phyloP scores from a whole-genome alignment of 1,284 basidiomycete species.

The Pseudomicrostroma phylloplanum region DNA sequence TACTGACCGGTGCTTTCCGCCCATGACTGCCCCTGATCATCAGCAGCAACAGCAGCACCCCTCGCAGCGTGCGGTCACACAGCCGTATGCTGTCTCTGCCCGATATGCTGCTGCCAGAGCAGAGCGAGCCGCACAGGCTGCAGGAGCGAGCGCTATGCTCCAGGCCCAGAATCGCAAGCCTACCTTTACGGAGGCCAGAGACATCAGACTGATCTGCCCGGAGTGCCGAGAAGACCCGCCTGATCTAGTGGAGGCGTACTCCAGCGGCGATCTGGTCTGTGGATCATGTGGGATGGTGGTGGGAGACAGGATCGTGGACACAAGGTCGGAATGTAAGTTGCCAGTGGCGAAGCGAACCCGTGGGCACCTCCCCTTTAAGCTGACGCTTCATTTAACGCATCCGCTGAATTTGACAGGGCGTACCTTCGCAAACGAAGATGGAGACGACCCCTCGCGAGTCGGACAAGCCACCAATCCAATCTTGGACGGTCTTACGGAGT shows the following conservation, averaged over 20 bases:
- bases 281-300: slow-evolving; percentile 90
- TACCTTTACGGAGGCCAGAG: slow-evolving; percentile 2
- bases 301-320: slow-evolving; percentile 94
- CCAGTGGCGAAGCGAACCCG: slow-evolving; percentile 43
- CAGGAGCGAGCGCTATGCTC: not conserved
- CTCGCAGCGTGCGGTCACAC: not conserved
- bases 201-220: slow-evolving; percentile 59
- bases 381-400: no score
- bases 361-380: no score
- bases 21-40: not conserved
- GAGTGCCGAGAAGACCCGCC: slow-evolving; percentile 88
- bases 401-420: slow-evolving; percentile 52
- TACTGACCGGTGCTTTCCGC: no score
- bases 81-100: slow-evolving; percentile 4
- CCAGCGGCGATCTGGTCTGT: slow-evolving; percentile 94
- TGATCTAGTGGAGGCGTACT: slow-evolving; percentile 93
- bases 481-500: slow-evolving; percentile 80
- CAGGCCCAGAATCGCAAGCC: not conserved
- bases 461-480: slow-evolving; percentile 89
- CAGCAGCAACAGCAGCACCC: not conserved
- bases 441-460: slow-evolving; percentile 98
- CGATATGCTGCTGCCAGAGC: slow-evolving; percentile 2
- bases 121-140: not conserved
- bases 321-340: slow-evolving; percentile 73
- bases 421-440: slow-evolving; percentile 95